Conservation (phyloP, 2,329 filamentous ascomycete species). For the Drechslera avenae region DNA sequence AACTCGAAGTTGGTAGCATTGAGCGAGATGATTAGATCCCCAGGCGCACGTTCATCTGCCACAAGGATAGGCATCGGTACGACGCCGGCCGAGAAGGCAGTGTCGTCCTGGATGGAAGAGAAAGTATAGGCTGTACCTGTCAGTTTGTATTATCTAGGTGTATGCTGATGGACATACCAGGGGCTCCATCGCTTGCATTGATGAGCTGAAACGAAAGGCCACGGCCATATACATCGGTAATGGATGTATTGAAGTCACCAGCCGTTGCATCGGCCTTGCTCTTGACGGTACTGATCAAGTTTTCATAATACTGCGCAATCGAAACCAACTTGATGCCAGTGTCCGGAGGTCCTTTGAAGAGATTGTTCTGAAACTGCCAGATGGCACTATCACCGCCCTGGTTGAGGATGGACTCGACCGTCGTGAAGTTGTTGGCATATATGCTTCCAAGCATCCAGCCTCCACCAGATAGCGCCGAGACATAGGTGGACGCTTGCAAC, state of each 20-base stretch:
- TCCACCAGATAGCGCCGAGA: constrained; percentile 80
- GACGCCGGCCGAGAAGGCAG: constrained; percentile 66
- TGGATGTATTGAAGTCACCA: constrained; percentile 66
- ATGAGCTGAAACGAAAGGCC: constrained; percentile 86
- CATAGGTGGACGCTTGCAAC: constrained; percentile 79
- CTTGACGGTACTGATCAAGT: constrained; percentile 63
- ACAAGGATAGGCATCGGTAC: constrained; percentile 77
- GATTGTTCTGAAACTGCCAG: constrained; percentile 68
- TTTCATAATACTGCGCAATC: constrained; percentile 66
- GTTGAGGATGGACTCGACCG: constrained; percentile 63
- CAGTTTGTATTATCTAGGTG: constrained; percentile 62
- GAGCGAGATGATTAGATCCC: constrained; percentile 64
- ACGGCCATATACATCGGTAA: constrained; percentile 89
- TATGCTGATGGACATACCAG: constrained; percentile 63
- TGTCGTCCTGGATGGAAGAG: constrained; percentile 72
- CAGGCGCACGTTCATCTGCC: constrained; percentile 68
- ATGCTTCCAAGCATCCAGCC: constrained; percentile 85
- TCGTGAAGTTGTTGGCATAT: constrained; percentile 77
- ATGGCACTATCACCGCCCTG: constrained; percentile 54
- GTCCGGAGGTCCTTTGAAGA: constrained; percentile 62
- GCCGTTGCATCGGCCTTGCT: constrained; percentile 65
- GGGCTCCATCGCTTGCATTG: constrained; percentile 74
- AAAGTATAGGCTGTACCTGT: constrained; percentile 69
- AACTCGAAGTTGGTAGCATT: constrained; percentile 80
- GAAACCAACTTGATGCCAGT: constrained; percentile 59